Percentiles rank a stretch among this genome's conserved stretches.
Conservation (phyloP, 768 basidiomycete genomes). For the Tulasnella sp. region DNA sequence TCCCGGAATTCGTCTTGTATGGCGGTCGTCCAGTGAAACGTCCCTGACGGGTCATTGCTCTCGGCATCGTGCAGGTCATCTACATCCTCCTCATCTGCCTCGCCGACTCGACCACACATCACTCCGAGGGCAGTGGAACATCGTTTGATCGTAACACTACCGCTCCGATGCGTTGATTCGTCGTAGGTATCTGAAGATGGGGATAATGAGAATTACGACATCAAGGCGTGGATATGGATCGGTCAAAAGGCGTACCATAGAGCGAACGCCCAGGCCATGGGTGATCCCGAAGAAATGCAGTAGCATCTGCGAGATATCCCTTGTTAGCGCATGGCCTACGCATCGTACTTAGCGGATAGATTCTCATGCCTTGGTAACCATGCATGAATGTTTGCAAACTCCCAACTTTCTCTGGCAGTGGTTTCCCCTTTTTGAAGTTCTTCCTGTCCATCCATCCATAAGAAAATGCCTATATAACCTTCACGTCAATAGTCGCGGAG, state of each 20-base stretch:
- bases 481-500: conserved; percentile 14
- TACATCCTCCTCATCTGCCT: conserved; percentile 62
- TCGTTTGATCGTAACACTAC: conserved; percentile 51
- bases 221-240: too few species aligned
- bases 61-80: conserved; percentile 52
- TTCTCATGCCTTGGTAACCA: conserved; percentile 55
- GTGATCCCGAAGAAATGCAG: conserved; percentile 73
- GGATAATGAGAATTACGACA: neutral
- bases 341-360: neutral
- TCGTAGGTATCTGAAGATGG: conserved; percentile 57
- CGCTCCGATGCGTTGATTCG: conserved; percentile 68
- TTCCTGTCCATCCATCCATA: conserved; percentile 86
- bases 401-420: conserved; percentile 78
- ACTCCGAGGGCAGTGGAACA: conserved; percentile 59
- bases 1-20: conserved; percentile 77
- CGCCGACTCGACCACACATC: conserved; percentile 77
- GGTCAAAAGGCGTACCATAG: too few species aligned
- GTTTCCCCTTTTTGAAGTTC: conserved; percentile 72
- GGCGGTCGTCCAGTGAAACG: conserved; percentile 73
- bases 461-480: conserved; percentile 58
- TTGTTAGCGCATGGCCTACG: neutral
- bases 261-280: conserved; percentile 84
- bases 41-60: neutral
- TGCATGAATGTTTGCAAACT: conserved; percentile 84
- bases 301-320: conserved; percentile 55